Conservation (phyloP, 1,284 basidiomycete genomes). For the Papiliotrema flavescens region DNA sequence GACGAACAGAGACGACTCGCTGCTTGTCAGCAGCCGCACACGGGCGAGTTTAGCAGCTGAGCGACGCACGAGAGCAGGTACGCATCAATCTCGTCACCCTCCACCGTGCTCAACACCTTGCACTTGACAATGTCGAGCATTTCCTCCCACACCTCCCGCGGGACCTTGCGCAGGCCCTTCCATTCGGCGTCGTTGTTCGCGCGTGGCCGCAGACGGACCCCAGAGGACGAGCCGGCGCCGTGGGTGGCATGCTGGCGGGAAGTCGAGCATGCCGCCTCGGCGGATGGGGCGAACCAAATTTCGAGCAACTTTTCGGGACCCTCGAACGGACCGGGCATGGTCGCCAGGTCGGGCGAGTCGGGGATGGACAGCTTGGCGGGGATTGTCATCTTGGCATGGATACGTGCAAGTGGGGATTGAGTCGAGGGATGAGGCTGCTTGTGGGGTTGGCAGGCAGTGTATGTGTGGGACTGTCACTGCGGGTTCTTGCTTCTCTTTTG, state of each 20-base stretch:
- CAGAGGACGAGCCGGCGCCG: constrained; percentile 7
- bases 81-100: constrained; percentile 85
- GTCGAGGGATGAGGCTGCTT: not conserved
- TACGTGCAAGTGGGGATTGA: not conserved
- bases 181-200: constrained; percentile 14
- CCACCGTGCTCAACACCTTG: constrained; percentile 86
- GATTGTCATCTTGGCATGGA: constrained; percentile 5
- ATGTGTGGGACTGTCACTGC: not conserved
- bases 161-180: constrained; percentile 71
- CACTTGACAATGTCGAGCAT: constrained; percentile 98
- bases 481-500: not conserved
- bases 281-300: constrained; percentile 90
- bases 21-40: constrained; percentile 46
- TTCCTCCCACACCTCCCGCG: constrained; percentile 81
- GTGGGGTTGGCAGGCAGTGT: not conserved
- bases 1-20: constrained; percentile 96
- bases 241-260: constrained; percentile 35
- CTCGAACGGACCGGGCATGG: constrained; percentile 46
- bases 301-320: constrained; percentile 93
- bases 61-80: constrained; percentile 82
- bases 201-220: not conserved
- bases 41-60: not conserved
- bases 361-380: constrained; percentile 3
- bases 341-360: constrained; percentile 4
- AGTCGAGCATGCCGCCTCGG: constrained; percentile 47